Conservation (phyloP, 495 filamentous ascomycete genomes). For the Neurospora hispaniola region DNA sequence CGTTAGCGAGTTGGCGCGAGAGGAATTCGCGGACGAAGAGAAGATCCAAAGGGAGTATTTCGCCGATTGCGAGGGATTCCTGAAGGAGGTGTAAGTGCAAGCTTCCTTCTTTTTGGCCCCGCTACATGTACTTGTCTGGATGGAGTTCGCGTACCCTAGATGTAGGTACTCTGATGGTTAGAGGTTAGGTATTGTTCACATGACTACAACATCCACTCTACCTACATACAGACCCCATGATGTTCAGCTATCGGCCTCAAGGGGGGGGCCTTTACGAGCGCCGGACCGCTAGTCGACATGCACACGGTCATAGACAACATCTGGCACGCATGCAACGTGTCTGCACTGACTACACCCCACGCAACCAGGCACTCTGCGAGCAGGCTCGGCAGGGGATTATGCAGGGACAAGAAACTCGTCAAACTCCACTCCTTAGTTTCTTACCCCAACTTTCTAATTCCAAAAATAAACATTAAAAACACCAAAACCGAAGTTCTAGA, state of each 20-base stretch:
- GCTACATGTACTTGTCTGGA: neutral
- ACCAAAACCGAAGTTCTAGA: neutral
- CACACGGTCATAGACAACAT: neutral
- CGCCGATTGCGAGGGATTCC: constrained; percentile 47
- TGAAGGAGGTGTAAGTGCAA: constrained; percentile 43
- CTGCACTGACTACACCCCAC: neutral
- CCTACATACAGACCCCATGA: neutral
- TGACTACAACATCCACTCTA: neutral
- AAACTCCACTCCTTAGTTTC: neutral
- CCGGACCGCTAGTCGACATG: neutral
- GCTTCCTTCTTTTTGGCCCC: neutral
- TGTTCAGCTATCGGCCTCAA: neutral
- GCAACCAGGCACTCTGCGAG: neutral
- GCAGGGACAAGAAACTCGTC: neutral
- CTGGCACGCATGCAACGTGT: neutral
- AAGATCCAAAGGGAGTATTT: constrained; percentile 51
- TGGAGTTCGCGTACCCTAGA: neutral
- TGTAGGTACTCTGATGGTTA: too few species aligned
- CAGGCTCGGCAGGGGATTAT: neutral
- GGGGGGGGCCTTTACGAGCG: neutral
- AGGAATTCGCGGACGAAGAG: constrained; percentile 13
- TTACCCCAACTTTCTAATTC: neutral
- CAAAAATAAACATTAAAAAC: neutral
- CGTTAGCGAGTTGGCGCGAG: constrained; percentile 1
- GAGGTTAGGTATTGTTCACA: neutral